phyloP scores from a whole-genome alignment of 2,329 filamentous ascomycete genomes.

The Fusarium sp. region DNA sequence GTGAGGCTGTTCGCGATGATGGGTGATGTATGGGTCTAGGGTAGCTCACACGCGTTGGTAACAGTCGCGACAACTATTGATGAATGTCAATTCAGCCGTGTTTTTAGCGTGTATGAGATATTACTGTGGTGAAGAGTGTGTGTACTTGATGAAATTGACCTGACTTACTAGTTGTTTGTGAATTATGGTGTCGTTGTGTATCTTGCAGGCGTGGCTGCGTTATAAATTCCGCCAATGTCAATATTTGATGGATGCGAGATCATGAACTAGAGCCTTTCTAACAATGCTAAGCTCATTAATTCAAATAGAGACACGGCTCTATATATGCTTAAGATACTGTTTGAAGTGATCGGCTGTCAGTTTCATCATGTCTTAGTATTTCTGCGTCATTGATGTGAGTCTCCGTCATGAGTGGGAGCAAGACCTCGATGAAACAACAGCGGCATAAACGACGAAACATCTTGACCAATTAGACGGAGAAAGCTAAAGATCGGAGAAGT shows the following conservation, averaged over 20 bases:
- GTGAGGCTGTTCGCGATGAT: background rate
- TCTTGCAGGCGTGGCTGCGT: background rate
- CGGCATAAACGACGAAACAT: background rate
- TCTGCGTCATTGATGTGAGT: background rate
- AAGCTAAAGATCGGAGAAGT: background rate
- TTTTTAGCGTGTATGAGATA: background rate
- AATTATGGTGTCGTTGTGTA: background rate
- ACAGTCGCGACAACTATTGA: background rate
- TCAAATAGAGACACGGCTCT: too few species aligned
- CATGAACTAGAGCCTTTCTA: background rate
- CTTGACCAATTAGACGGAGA: background rate
- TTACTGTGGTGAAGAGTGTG: background rate
- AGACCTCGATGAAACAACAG: background rate
- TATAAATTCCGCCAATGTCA: accelerated
- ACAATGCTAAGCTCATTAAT: accelerated
- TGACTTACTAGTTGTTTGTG: background rate
- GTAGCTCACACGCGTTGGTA: background rate
- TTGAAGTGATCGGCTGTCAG: background rate
- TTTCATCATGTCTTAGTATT: background rate
- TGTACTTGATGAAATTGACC: background rate
- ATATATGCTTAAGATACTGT: background rate
- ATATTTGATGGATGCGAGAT: background rate
- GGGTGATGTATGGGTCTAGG: background rate
- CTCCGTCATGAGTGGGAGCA: background rate
- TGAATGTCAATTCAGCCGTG: background rate